Evolutionary conservation across 1,139 yeast species (phyloP).

Genomic region (Pneumocystis murina): DNA sequence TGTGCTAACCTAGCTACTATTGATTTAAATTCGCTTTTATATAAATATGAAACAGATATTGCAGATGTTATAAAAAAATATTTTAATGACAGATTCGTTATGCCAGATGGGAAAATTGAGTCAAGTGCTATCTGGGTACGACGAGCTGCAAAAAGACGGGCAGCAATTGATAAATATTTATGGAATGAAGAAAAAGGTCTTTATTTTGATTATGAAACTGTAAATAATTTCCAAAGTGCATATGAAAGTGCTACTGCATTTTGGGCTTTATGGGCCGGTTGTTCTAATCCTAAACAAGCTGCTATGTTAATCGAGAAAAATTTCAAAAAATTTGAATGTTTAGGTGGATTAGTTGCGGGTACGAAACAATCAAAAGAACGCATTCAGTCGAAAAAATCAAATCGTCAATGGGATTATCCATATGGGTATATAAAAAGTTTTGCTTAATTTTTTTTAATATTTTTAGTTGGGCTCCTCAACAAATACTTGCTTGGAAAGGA

Average conservation of each 20-base stretch:
- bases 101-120: conserved; percentile 27
- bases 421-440: conserved; percentile 34
- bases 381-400: conserved; percentile 54
- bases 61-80: conserved; percentile 44
- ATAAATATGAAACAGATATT: conserved; percentile 83
- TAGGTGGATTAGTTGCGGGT: conserved; percentile 84
- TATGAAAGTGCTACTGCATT: conserved; percentile 84
- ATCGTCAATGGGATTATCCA: conserved; percentile 97
- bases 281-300: conserved; percentile 67
- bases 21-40: conserved; percentile 71
- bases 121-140: conserved; percentile 44
- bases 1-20: conserved; percentile 86
- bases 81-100: conserved; percentile 37
- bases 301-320: conserved; percentile 41
- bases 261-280: conserved; percentile 84
- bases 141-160: conserved; percentile 41
- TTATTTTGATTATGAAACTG: conserved; percentile 73
- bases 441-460: neutral
- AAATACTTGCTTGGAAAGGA: conserved; percentile 87
- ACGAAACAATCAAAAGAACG: conserved; percentile 64
- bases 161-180: conserved; percentile 47
- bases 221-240: conserved; percentile 37
- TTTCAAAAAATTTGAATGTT: conserved; percentile 60
- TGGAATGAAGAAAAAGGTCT: conserved; percentile 77
- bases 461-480: conserved; percentile 84